phyloP scores from a whole-genome alignment of 106 monocot species.

The Apostasia shenzhenica region DNA sequence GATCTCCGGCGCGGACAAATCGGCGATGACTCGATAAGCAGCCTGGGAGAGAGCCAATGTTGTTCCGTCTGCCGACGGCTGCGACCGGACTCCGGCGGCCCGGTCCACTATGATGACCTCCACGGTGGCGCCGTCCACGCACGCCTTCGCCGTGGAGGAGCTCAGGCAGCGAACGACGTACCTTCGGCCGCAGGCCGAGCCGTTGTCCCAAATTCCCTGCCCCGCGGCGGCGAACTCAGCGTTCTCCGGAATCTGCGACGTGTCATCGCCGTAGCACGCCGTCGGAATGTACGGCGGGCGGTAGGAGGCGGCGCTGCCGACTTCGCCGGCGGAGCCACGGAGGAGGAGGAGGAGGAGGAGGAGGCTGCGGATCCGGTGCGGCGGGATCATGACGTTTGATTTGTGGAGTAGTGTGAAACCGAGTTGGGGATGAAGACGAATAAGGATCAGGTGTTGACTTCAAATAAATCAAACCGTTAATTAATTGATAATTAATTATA shows the following conservation, averaged over 20 bases:
- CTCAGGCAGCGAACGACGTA: constrained; percentile 50
- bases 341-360: background rate
- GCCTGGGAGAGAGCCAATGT: constrained; percentile 34
- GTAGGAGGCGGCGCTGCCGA: constrained; percentile 32
- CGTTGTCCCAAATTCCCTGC: constrained; percentile 49
- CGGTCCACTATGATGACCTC: constrained; percentile 30
- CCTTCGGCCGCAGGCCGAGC: constrained; percentile 39
- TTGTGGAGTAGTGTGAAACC: too few species aligned
- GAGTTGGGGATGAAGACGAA: too few species aligned
- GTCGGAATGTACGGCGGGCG: constrained; percentile 44
- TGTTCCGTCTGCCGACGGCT: constrained; percentile 14
- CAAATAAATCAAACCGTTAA: too few species aligned
- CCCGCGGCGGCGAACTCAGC: constrained; percentile 39
- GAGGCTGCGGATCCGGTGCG: background rate
- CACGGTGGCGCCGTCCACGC: constrained; percentile 3
- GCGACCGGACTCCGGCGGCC: constrained; percentile 13
- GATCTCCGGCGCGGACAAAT: constrained; percentile 8
- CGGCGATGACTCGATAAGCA: constrained; percentile 27
- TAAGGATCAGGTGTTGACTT: too few species aligned
- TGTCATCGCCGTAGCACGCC: constrained; percentile 27
- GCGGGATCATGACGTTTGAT: background rate
- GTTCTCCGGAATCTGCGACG: constrained; percentile 28
- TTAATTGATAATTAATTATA: too few species aligned
- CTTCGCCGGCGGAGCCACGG: constrained; percentile 11
- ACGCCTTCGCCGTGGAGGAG: constrained; percentile 23